Base-by-base conservation (phyloP, 2,329 filamentous ascomycete genomes). In the Verticillium zaregamsianum region DNA sequence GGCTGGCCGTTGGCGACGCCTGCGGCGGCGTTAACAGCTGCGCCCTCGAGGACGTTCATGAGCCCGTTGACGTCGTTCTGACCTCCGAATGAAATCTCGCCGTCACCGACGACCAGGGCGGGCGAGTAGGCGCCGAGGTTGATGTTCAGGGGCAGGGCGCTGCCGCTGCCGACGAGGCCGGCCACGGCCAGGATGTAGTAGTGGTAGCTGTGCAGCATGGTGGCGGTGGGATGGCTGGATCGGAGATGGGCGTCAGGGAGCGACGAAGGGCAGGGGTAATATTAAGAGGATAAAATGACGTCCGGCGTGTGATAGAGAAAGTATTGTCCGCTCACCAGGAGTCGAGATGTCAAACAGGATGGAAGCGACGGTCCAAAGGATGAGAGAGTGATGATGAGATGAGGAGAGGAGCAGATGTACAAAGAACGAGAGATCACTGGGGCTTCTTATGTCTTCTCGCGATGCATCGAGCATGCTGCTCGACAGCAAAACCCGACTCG, bases 61-160 rank as follows among this genome's bases (percentile, higher is more conserved):
- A 81, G 68, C 59, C 68, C 74, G 55, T 78, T 74, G 35, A 81
- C 79, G 68, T 80, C 79, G 69, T 76, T 72, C 60, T 72, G 74
- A 63, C 79, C 78, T 66, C 78, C 73, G 64, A 81, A 80, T 64
- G 77, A 79, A 63, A 81, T 80, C 67, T 80, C 79, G 73, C 79
- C 79, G 73, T 76, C 74, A 73, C 65, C 65, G 58, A 72, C 71
- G 63, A 74, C 72, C 67, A 74, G 65, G 45, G 72, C 72, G 61
- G 72, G 72, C 32, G 72, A 74, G 60, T 74, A 74, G 37, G 72
- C 72, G 59, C 72, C 72, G 17, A 74, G 65, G 66, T 74, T 74
- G 64, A 74, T 74, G 65, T 74, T 74, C 54, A 74, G 64, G 5
- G 72, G 72, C 23, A 72, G 65, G 40, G 73, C 71, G 35, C 66